These are phyloP conservation scores for Puccinia coronata DNA, from an alignment of 1,284 basidiomycete species.

Conservation along the genomic window DNA sequence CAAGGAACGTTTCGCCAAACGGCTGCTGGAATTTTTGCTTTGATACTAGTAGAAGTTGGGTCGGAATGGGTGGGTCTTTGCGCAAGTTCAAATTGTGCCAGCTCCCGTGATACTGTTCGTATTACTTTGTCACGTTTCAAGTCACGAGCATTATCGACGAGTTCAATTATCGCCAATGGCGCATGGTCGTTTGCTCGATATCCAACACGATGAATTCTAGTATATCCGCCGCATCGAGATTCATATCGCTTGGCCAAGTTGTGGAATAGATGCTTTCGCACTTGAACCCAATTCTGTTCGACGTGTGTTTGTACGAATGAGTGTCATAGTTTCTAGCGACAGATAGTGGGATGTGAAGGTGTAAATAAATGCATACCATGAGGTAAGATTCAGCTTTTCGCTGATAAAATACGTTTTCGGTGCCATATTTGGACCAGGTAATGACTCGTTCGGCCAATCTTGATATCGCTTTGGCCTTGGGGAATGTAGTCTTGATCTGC, in stretches of 20 bases:
- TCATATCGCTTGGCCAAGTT: conserved; percentile 80
- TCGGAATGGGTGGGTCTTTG: neutral
- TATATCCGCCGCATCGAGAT: conserved; percentile 86
- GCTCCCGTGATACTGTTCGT: conserved; percentile 39
- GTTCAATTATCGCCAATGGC: conserved; percentile 83
- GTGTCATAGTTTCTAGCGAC: conserved; percentile 60
- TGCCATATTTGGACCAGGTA: conserved; percentile 18
- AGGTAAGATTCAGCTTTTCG: conserved; percentile 2
- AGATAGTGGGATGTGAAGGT: conserved; percentile 38
- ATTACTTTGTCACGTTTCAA: conserved; percentile 62
- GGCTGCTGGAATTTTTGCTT: conserved; percentile 14
- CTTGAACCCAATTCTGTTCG: conserved; percentile 54
- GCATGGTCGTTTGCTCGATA: conserved; percentile 89
- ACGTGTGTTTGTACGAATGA: neutral
- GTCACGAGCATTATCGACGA: conserved; percentile 91
- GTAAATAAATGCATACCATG: conserved; percentile 10
- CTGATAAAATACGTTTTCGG: conserved; percentile 33
- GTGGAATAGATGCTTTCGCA: conserved; percentile 76
- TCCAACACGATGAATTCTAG: conserved; percentile 86
- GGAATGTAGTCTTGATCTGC: conserved; percentile 91
- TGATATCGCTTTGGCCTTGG: conserved; percentile 90
- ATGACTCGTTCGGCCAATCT: conserved; percentile 86
- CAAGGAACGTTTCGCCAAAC: conserved; percentile 46
- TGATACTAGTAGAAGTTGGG: neutral
- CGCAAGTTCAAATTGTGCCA: conserved; percentile 33